Percentiles rank a stretch among this genome's conserved stretches.
phyloP scores from a whole-genome alignment of 2,329 filamentous ascomycete species.

The Aschersonia sp. region DNA sequence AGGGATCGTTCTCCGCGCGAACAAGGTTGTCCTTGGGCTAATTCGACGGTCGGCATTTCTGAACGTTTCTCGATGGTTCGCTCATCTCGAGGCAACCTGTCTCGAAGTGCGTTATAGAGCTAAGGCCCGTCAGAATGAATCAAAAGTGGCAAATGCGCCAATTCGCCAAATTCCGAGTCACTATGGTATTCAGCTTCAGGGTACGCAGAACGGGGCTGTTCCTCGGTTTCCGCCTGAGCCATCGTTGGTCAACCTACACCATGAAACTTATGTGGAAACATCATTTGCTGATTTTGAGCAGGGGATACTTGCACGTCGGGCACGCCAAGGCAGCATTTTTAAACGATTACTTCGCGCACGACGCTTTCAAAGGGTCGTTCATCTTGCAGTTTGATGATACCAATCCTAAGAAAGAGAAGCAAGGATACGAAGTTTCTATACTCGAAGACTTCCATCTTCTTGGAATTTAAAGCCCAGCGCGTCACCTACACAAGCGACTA shows the following conservation, averaged over 20 bases:
- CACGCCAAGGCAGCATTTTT: conserved; percentile 78
- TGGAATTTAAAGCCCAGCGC: conserved; percentile 65
- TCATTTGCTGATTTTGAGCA: neutral
- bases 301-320: conserved; percentile 73
- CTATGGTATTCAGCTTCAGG: conserved; percentile 67
- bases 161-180: neutral
- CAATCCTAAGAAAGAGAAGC: conserved; percentile 83
- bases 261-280: neutral
- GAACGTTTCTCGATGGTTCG: conserved; percentile 1
- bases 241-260: conserved; percentile 24
- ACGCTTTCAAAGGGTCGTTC: conserved; percentile 71
- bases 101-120: neutral
- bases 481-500: conserved; percentile 79
- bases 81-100: neutral
- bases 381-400: conserved; percentile 85
- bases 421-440: conserved; percentile 80
- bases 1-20: neutral
- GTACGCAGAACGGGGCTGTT: conserved; percentile 67
- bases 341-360: conserved; percentile 88
- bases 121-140: neutral
- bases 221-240: conserved; percentile 81
- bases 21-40: conserved; percentile 1
- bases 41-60: neutral
- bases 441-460: conserved; percentile 72
- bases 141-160: neutral